phyloP scores from a whole-genome alignment of 495 filamentous ascomycete genomes.

The Xylaria telfairii region DNA sequence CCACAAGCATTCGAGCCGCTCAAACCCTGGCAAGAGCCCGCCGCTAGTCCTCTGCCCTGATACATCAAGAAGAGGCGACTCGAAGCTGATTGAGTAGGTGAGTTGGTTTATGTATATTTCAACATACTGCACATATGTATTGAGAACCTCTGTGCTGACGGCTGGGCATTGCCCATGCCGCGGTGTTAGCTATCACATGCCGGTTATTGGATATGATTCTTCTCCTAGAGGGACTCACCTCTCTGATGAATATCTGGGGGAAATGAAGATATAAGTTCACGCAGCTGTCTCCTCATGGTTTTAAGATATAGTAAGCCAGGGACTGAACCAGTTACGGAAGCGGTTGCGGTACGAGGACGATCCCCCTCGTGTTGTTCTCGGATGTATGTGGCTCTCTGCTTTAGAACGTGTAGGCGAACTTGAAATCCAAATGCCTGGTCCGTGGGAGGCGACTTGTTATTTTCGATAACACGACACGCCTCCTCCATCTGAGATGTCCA shows the following conservation, averaged over 20 bases:
- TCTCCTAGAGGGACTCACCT: background rate
- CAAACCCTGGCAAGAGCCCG: slow-evolving; percentile 33
- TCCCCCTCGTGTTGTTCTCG: slow-evolving; percentile 25
- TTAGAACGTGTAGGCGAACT: slow-evolving; percentile 55
- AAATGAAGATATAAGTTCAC: background rate
- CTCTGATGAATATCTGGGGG: background rate
- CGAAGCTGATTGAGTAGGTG: slow-evolving; percentile 34
- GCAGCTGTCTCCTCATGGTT: background rate
- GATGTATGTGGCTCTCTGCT: slow-evolving; percentile 17
- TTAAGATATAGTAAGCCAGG: slow-evolving; percentile 4
- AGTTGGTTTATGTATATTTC: slow-evolving; percentile 48
- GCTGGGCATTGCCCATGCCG: background rate
- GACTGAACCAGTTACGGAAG: background rate
- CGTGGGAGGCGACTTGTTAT: slow-evolving; percentile 38
- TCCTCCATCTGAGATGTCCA: slow-evolving; percentile 51
- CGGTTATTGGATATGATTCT: background rate
- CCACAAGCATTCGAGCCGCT: slow-evolving; percentile 46
- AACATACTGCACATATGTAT: slow-evolving; percentile 43
- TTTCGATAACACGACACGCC: slow-evolving; percentile 33
- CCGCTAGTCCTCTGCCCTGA: slow-evolving; percentile 13
- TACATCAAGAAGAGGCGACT: slow-evolving; percentile 26
- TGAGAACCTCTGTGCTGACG: slow-evolving; percentile 35
- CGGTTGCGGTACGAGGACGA: background rate
- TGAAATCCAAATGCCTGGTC: slow-evolving; percentile 54
- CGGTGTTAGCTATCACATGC: background rate